A percentile compares a stretch with the other conserved stretches of the same genome.
These are phyloP conservation scores for Hypoxylon sp. DNA, from an alignment of 2,329 filamentous ascomycete genomes.

Conservation along the genomic window DNA sequence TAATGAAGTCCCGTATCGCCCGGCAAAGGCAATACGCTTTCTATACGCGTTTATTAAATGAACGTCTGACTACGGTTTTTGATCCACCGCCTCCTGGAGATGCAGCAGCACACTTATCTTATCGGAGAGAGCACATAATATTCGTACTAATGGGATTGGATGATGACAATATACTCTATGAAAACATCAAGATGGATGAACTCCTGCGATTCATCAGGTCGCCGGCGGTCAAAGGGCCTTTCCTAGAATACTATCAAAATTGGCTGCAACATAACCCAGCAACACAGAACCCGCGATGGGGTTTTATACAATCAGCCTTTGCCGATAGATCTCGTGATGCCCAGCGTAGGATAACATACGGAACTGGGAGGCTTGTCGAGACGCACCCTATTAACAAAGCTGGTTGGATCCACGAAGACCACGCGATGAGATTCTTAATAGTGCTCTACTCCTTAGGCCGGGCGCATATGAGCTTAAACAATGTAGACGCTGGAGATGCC, in stretches of 20 bases:
- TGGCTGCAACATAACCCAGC: neutral
- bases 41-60: neutral
- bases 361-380: neutral
- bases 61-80: neutral
- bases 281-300: slow-evolving; percentile 11
- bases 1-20: slow-evolving; percentile 22
- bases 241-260: neutral
- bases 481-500: neutral
- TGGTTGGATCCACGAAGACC: slow-evolving; percentile 26
- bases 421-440: slow-evolving; percentile 29
- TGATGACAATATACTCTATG: too few relatives aligned
- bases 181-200: neutral
- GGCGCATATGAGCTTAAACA: neutral
- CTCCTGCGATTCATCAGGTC: slow-evolving; percentile 17
- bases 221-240: neutral
- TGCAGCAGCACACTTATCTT: neutral
- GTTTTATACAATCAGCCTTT: slow-evolving; percentile 15
- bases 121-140: neutral
- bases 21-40: slow-evolving; percentile 8
- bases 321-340: neutral
- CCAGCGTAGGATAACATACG: neutral
- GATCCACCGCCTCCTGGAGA: too few relatives aligned
- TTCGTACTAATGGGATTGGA: slow-evolving; percentile 14
- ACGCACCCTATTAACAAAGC: neutral
- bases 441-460: neutral